Base-by-base conservation (phyloP, 805 yeast species). In the Zygosaccharomyces pseudorouxii region DNA sequence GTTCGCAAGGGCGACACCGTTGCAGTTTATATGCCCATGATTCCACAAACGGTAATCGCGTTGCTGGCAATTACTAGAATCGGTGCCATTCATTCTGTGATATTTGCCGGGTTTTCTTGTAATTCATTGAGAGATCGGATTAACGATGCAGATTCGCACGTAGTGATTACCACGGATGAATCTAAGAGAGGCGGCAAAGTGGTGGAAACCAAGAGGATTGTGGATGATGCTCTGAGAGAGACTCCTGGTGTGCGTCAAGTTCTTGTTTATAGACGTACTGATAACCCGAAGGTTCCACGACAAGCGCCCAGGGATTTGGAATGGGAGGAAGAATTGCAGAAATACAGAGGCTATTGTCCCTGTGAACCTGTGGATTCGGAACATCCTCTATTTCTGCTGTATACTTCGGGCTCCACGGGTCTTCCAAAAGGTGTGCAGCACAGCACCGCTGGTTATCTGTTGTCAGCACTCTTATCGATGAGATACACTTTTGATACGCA, bases 321-420 rank as follows among this genome's bases (percentile, higher is more conserved):
- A 79, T 86, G 89, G 88, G 81, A 82, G 58, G 83, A 77, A 53
- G 92, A 84, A 70, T 64, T 78, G 46, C 72, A 71, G 51, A 84
- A 83, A 66, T 81, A 78, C 65, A 76, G 82, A 48, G 79, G 84
- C 38, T 86, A 84, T 70, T 71, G 70, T 57, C 84, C 93, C n/a
- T 85, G 89, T 19, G 82, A 76, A 41, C 81, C 89, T 22, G 88
- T 86, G 50, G 76, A 76, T 63, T 68, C 90, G n/a, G 95, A 86
- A 70, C 90, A 86, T 68, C 86, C 92, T 41, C 71, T 86, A 61
- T 86, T 86, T 71, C 74, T 86, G 69, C 76, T 86, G 56, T 86
- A 86, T 68, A 86, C 95, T 38, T 85, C 92, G 14, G 95, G 95
- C 47, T 84, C 92, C 19, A 86, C 95, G 10, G 95, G 95, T 54